Conservation (phyloP, 441 rosid genomes). For the Brassica balearica region DNA sequence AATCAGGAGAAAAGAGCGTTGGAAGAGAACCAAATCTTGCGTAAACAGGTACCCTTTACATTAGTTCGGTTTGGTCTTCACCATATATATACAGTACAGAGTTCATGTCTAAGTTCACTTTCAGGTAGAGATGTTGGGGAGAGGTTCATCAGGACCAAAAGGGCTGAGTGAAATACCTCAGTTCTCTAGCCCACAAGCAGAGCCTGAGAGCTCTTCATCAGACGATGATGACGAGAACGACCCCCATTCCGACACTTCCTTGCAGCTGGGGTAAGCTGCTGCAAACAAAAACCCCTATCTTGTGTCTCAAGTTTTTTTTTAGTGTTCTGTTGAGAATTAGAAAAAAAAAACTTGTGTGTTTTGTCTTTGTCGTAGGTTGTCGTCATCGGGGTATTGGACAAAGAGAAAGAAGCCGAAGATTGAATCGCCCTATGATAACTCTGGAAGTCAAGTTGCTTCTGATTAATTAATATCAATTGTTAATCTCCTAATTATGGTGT, state of each 20-base stretch:
- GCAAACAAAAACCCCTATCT: constrained; percentile 26
- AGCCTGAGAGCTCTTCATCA: constrained; percentile 40
- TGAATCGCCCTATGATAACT: constrained; percentile 33
- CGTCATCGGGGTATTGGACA: constrained; percentile 22
- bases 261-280: constrained; percentile 46
- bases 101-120: not conserved
- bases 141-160: constrained; percentile 30
- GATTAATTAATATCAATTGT: constrained; percentile 8
- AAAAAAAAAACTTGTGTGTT: not conserved
- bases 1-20: constrained; percentile 39
- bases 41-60: constrained; percentile 34
- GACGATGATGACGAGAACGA: constrained; percentile 35
- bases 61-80: not conserved
- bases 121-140: constrained; percentile 44
- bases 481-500: constrained; percentile 12
- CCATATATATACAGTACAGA: not conserved
- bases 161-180: constrained; percentile 30
- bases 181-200: constrained; percentile 30
- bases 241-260: constrained; percentile 44
- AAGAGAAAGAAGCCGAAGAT: constrained; percentile 41
- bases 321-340: not conserved
- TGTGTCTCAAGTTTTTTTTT: constrained; percentile 13
- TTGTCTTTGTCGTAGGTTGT: constrained; percentile 25
- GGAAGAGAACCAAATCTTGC: constrained; percentile 44
- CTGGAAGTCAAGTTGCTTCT: constrained; percentile 48